Conservation (phyloP, 345 rosid species). For the Boechera retrofracta region DNA sequence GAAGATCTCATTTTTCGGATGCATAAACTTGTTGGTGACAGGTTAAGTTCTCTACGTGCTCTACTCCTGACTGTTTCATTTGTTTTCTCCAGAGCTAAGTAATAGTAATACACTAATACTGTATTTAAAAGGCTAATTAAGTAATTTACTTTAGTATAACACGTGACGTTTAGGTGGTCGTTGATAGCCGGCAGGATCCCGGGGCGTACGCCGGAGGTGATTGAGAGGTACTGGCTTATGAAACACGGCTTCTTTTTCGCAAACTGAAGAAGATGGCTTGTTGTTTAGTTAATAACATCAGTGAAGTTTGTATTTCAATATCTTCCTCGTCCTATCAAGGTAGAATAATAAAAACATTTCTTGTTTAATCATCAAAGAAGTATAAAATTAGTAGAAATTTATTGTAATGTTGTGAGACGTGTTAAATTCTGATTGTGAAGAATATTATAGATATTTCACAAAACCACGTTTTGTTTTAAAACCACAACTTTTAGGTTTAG, state of each 20-base stretch:
- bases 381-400: not conserved
- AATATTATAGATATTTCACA: not conserved
- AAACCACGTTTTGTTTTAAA: not conserved
- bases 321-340: not conserved
- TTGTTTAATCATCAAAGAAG: not conserved
- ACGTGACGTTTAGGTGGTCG: slow-evolving; percentile 52
- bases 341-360: not conserved
- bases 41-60: slow-evolving; percentile 38
- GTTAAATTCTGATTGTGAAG: no score
- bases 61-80: not conserved
- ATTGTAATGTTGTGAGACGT: no score
- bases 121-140: not conserved
- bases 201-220: slow-evolving; percentile 71
- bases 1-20: slow-evolving; percentile 77
- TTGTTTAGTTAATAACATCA: not conserved
- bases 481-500: not conserved
- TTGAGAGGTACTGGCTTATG: slow-evolving; percentile 85
- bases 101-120: no score
- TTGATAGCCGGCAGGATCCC: slow-evolving; percentile 78
- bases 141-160: not conserved
- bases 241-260: slow-evolving; percentile 54
- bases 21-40: slow-evolving; percentile 79
- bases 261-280: not conserved
- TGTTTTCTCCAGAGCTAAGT: no score
- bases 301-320: not conserved